These are phyloP conservation scores for Puccinia coronata DNA, from an alignment of 1,284 basidiomycete species.

Conservation along the genomic window DNA sequence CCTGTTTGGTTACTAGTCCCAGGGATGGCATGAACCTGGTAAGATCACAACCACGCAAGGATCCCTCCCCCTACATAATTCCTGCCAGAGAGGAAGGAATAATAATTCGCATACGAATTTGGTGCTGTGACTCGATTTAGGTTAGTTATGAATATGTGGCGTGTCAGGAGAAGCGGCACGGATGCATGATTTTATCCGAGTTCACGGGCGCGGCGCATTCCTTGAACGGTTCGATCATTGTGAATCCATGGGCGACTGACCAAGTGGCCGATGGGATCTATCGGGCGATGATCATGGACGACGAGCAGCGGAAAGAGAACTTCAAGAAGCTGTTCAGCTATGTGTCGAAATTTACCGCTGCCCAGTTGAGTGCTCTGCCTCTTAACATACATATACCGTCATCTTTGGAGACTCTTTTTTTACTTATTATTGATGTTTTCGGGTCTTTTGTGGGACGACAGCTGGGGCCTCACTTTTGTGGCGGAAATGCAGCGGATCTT, in stretches of 20 bases:
- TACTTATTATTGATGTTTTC: neutral
- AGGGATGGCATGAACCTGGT: constrained; percentile 99
- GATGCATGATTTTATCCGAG: constrained; percentile 95
- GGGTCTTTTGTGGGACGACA: neutral
- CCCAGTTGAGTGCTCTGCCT: constrained; percentile 13
- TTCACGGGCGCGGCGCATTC: constrained; percentile 97
- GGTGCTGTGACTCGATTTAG: constrained; percentile 60
- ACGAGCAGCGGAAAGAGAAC: constrained; percentile 78
- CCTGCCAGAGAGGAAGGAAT: neutral
- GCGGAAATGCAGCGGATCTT: constrained; percentile 45
- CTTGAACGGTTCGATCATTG: constrained; percentile 86
- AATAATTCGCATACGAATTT: neutral
- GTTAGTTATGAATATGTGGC: constrained; percentile 99
- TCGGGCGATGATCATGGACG: constrained; percentile 85
- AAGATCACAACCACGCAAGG: constrained; percentile 55
- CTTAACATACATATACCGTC: no score
- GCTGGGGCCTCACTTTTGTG: constrained; percentile 45
- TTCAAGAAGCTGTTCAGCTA: constrained; percentile 86
- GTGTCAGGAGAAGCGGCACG: constrained; percentile 86
- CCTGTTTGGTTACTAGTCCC: constrained; percentile 91
- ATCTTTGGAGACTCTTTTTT: neutral
- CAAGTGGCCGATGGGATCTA: constrained; percentile 94
- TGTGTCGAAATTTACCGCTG: constrained; percentile 52
- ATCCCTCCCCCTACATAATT: neutral
- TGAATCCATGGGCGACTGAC: constrained; percentile 77